phyloP scores from a whole-genome alignment of 768 basidiomycete genomes.

The Neoboletus subvelutipes region DNA sequence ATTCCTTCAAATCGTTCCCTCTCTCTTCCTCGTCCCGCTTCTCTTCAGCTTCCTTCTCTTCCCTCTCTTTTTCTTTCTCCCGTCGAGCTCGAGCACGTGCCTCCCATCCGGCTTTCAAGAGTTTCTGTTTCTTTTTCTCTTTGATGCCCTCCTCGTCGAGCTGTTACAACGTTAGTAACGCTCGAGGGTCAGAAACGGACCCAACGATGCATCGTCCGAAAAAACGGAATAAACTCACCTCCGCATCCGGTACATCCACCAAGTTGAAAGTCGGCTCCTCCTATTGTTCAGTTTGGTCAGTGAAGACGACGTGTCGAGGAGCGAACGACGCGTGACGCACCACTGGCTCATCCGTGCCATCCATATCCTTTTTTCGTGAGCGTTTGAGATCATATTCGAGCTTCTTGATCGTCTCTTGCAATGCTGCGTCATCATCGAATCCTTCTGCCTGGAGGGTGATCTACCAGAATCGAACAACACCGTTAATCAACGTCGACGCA shows the following conservation, averaged over 20 bases:
- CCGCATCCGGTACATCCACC: conserved; percentile 87
- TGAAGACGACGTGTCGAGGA: neutral
- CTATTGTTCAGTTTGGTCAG: conserved; percentile 32
- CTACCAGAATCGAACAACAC: conserved; percentile 33
- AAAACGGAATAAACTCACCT: conserved; percentile 44
- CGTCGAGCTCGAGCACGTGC: conserved; percentile 79
- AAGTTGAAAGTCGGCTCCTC: conserved; percentile 89
- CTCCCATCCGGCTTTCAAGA: conserved; percentile 92
- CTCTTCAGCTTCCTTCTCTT: conserved; percentile 60
- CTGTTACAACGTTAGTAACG: conserved; percentile 34
- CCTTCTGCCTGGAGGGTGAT: conserved; percentile 64
- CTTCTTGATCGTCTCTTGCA: conserved; percentile 84
- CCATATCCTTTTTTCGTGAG: conserved; percentile 78
- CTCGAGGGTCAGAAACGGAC: neutral
- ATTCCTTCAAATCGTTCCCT: conserved; percentile 63
- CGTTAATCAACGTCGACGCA: neutral
- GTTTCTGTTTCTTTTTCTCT: conserved; percentile 91
- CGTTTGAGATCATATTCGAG: conserved; percentile 77
- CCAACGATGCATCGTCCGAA: neutral
- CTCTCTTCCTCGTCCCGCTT: conserved; percentile 72
- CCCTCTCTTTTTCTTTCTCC: conserved; percentile 85
- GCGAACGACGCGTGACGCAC: conserved; percentile 30
- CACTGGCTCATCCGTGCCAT: conserved; percentile 61
- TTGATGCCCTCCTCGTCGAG: conserved; percentile 88
- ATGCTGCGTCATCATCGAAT: conserved; percentile 71